Evolutionary conservation across 2,329 filamentous ascomycete species (phyloP).

Genomic region (Stagonosporopsis chrysanthemi): DNA sequence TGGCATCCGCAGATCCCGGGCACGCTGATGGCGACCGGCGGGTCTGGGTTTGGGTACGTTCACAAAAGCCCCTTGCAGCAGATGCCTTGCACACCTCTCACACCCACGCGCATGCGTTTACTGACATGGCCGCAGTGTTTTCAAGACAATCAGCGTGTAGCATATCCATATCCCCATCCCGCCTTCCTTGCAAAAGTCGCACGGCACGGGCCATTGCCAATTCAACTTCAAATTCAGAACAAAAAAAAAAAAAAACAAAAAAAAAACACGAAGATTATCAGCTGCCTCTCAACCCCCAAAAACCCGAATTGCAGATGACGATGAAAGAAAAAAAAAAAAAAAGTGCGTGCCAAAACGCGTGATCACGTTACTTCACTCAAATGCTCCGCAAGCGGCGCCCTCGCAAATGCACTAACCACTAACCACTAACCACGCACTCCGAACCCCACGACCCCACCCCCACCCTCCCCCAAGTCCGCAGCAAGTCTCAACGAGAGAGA

Average conservation of each 20-base stretch:
- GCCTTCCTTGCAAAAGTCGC: neutral
- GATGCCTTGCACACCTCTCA: too few species aligned
- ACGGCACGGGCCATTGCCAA: too few species aligned
- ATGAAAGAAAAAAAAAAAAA: too few species aligned
- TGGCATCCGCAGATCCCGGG: conserved; percentile 98
- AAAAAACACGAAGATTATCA: too few species aligned
- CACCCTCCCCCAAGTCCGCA: neutral
- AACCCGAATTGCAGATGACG: too few species aligned
- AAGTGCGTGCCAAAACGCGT: conserved; percentile 17
- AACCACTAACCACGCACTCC: too few species aligned
- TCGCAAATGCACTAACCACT: conserved; percentile 3
- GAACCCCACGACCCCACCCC: neutral
- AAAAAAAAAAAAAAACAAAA: too few species aligned
- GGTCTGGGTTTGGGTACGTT: conserved; percentile 75
- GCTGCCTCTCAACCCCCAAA: too few species aligned
- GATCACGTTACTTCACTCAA: conserved; percentile 26
- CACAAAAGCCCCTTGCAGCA: too few species aligned
- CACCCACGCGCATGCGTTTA: neutral
- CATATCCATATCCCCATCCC: neutral
- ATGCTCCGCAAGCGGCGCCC: conserved; percentile 4
- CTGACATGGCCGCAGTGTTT: conserved; percentile 38
- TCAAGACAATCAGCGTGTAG: conserved; percentile 53
- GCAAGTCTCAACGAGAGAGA: too few species aligned
- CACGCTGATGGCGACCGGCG: conserved; percentile 85
- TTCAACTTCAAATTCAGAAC: too few species aligned